Evolutionary conservation across 345 rosid genomes (phyloP), one percentile per base, ranked within the genome.

Genomic region (Populus tremula): DNA sequence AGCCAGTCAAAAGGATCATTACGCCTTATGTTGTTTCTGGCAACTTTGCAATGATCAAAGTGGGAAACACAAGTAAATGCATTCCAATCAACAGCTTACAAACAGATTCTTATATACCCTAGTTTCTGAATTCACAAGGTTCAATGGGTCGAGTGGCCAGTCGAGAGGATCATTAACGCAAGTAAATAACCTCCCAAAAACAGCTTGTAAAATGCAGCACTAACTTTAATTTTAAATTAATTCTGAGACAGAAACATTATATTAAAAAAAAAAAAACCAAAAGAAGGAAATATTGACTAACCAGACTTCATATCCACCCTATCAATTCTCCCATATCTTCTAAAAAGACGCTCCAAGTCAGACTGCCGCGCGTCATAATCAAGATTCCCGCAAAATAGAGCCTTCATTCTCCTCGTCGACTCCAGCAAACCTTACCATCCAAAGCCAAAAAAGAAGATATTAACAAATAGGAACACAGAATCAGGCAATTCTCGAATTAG

Each of bases 281-380:
- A 45, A 13, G 50, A 13, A 45, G 17, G 5, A 13, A 45, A 45
- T 12, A 59, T n/a, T 59, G 63, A 59, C 63, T 59, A 9, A 59
- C 63, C 63, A n/a, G 97, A 91, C 86, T 92, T 94, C 95, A 94
- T 90, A 75, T 94, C 97, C 80, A 92, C 97, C 72, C 91, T 82
- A 76, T 92, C 97, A 8, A 94, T 95, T 69, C 84, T 88, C 47
- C 98, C 95, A 69, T 92, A 91, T 54, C 85, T 87, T 73, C 87
- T 86, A 91, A 94, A 94, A 31, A 94, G 94, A 54, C 95, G 79
- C 65, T 94, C 97, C 82, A 94, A 73, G 74, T 94, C 97, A 77
- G 93, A 82, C 70, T 90, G 94, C n/a, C 94, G 89, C 2, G 95
- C 97, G 83, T 91, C 97, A 70, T 91, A 91, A 86, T 92, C 98